These are phyloP conservation scores for Phytophthora tubulina DNA, from an alignment of 352 stramenopile genomes.

Conservation along the genomic window DNA sequence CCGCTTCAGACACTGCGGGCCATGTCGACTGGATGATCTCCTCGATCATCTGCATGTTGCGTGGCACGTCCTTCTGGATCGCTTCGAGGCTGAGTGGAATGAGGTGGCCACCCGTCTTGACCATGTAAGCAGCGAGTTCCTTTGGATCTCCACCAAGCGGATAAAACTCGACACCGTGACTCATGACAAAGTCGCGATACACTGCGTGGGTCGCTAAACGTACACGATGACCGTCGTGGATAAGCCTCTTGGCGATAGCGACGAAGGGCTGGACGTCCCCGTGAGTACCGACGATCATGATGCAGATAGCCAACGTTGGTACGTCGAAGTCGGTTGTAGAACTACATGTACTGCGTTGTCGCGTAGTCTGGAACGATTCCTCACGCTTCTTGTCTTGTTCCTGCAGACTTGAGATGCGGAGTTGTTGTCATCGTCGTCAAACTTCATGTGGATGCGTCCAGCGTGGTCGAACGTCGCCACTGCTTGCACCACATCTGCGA, in stretches of 20 bases:
- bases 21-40: not conserved
- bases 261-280: not conserved
- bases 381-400: not conserved
- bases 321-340: not conserved
- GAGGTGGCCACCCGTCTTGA: conserved; percentile 77
- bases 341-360: not conserved
- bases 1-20: not conserved
- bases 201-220: conserved; percentile 89
- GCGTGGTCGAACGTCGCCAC: not conserved
- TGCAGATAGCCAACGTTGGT: not conserved
- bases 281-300: not conserved
- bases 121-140: conserved; percentile 89
- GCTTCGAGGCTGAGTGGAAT: conserved; percentile 42
- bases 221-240: conserved; percentile 83
- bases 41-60: conserved; percentile 1
- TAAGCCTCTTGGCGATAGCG: not conserved
- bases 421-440: not conserved
- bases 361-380: not conserved
- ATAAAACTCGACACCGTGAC: conserved; percentile 37
- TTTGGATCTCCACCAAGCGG: conserved; percentile 71
- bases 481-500: not conserved
- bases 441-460: not conserved
- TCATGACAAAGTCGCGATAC: conserved; percentile 82
- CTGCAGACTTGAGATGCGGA: not conserved
- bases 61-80: not conserved